Base-by-base conservation (phyloP, 495 filamentous ascomycete genomes). In the Podospora anserina region DNA sequence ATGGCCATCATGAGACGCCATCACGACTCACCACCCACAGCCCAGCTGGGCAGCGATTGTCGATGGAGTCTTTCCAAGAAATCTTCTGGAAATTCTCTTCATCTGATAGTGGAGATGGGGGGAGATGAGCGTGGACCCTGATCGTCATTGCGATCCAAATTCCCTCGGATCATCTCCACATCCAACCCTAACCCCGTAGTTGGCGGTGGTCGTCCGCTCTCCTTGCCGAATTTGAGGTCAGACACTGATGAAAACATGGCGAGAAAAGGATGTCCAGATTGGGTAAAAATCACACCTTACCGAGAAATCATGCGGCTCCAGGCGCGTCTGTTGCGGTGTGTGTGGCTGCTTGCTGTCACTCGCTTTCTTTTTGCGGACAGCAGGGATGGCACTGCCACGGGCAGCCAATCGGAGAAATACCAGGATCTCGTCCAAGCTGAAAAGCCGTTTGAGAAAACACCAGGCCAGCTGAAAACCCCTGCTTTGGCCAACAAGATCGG, bases 391-490 rank as follows among this genome's bases (percentile, higher is more conserved):
- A 49, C 39, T 11, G 1, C 5, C 39, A 9, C 39, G 2, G 15
- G 9, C 15, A 13, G 39, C 39, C 39, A 49, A 49, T 49, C 39
- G 39, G 39, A 49, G 56, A 58, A 6, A 58, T 58, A 58, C 56
- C 56, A 20, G 23, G 56, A 20, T 9, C 23, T 20, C 23, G 59
- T 26, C 19, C 16, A 61, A 61, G 59, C 27, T 63, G 61, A 63
- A 63, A 63, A 63, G 20, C 61, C 61, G 61, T 63, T 61, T 63
- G 32, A 63, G 30, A 16, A 18, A 28, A 16, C n/a, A 20, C 61
- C 61, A 63, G 49, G 61, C 61, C 28, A 63, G 61, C 61, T 63
- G 61, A 63, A 63, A 30, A 63, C 28, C 61, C 61, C 30, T 63
- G 61, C 34, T 44, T 32, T 18, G 32, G 20, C 61, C 61, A 63